Conservation (phyloP, 1,284 basidiomycete species). For the Cryptococcus floricola region DNA sequence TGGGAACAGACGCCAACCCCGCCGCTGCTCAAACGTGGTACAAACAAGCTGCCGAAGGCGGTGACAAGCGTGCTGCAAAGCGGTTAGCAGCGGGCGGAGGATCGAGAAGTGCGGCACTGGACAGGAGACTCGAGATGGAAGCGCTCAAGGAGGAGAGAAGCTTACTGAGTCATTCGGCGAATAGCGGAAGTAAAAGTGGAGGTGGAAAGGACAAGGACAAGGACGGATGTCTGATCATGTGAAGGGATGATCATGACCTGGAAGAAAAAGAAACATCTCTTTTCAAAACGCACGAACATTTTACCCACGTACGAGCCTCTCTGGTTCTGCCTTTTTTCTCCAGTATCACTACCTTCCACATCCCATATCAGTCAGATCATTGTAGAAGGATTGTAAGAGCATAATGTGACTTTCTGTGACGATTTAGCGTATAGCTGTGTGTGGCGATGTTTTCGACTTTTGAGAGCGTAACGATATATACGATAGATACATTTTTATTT, state of each 20-base stretch:
- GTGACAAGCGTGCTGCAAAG: conserved; percentile 88
- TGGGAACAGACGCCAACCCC: conserved; percentile 68
- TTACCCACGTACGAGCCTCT: too few species aligned
- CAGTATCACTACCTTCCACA: too few species aligned
- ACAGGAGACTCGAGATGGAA: conserved; percentile 41
- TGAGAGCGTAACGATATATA: too few species aligned
- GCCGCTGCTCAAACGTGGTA: conserved; percentile 75
- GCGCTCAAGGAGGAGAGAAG: conserved; percentile 39
- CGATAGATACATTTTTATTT: too few species aligned
- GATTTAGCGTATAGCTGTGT: too few species aligned
- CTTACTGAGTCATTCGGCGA: neutral
- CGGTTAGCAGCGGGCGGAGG: conserved; percentile 56
- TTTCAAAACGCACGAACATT: too few species aligned
- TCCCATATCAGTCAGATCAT: too few species aligned
- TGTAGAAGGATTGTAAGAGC: too few species aligned
- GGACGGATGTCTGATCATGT: conserved; percentile 79
- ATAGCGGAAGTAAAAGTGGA: neutral
- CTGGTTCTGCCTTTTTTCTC: too few species aligned
- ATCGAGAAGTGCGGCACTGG: conserved; percentile 31
- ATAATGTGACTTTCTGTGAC: too few species aligned
- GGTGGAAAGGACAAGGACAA: conserved; percentile 50
- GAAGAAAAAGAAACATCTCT: too few species aligned
- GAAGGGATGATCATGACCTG: conserved; percentile 1
- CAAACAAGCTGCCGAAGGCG: conserved; percentile 83
- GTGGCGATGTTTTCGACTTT: too few species aligned